phyloP scores from a whole-genome alignment of 106 monocot genomes.

The Dendrobium chrysotoxum region DNA sequence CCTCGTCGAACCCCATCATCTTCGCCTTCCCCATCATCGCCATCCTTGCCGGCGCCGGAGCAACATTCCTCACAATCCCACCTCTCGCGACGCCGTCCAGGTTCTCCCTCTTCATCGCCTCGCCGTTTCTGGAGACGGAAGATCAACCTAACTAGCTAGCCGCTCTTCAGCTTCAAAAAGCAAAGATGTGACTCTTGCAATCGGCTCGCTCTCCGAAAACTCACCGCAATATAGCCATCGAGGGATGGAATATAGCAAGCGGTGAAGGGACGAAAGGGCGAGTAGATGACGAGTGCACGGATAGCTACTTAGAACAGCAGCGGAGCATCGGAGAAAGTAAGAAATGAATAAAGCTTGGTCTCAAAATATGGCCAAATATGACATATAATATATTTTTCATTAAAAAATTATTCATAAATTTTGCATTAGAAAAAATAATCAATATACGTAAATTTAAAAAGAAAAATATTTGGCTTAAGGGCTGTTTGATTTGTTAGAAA shows the following conservation, averaged over 20 bases:
- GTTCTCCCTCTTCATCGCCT: slow-evolving; percentile 5
- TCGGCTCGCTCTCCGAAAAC: background rate
- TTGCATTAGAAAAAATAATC: too few species aligned
- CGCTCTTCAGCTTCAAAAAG: background rate
- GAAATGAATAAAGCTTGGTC: background rate
- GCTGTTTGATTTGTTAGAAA: too few species aligned
- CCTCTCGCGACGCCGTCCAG: background rate
- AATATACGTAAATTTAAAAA: too few species aligned
- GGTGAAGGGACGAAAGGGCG: background rate
- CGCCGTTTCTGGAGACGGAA: background rate
- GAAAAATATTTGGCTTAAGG: too few species aligned
- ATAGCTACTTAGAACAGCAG: background rate
- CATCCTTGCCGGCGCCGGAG: background rate
- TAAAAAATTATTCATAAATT: too few species aligned
- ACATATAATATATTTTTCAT: background rate
- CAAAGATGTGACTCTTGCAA: background rate
- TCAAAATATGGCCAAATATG: background rate
- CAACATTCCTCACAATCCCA: background rate
- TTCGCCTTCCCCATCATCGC: background rate
- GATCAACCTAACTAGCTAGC: background rate
- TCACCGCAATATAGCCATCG: background rate
- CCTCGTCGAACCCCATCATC: slow-evolving; percentile 5
- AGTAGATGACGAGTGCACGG: background rate
- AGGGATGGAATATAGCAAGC: background rate
- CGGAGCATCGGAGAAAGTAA: background rate